A percentile compares a stretch with the other conserved stretches of the same genome.
Conservation (phyloP, 148 eudicot genomes). For the Polygonum aviculare region DNA sequence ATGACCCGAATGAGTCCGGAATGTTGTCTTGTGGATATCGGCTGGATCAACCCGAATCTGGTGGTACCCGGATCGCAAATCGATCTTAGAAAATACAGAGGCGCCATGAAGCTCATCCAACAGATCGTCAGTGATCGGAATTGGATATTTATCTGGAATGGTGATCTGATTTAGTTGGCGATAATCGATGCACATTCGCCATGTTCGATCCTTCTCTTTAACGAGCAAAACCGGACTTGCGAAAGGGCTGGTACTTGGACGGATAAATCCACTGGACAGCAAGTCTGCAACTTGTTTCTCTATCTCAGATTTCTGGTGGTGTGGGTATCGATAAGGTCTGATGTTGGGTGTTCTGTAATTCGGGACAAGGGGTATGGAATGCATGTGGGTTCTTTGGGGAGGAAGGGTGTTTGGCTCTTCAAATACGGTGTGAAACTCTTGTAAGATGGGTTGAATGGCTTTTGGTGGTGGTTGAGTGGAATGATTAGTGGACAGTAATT, state of each 20-base stretch:
- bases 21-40: not conserved
- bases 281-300: not conserved
- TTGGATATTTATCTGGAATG: not conserved
- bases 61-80: conserved; percentile 3
- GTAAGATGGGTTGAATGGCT: too few species aligned
- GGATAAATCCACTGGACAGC: not conserved
- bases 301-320: conserved; percentile 4
- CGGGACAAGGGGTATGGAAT: not conserved
- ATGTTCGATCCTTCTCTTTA: not conserved
- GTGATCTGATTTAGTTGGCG: not conserved
- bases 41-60: not conserved
- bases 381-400: not conserved
- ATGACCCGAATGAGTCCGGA: not conserved
- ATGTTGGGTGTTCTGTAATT: not conserved
- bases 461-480: too few species aligned
- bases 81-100: not conserved
- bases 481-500: too few species aligned
- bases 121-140: not conserved
- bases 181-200: not conserved
- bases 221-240: not conserved
- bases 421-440: too few species aligned
- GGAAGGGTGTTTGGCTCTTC: not conserved
- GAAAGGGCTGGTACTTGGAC: not conserved
- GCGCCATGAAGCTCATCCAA: not conserved
- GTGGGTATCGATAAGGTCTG: not conserved